Conservation (phyloP, 148 eudicot genomes). For the Vaccinium corymbosum region DNA sequence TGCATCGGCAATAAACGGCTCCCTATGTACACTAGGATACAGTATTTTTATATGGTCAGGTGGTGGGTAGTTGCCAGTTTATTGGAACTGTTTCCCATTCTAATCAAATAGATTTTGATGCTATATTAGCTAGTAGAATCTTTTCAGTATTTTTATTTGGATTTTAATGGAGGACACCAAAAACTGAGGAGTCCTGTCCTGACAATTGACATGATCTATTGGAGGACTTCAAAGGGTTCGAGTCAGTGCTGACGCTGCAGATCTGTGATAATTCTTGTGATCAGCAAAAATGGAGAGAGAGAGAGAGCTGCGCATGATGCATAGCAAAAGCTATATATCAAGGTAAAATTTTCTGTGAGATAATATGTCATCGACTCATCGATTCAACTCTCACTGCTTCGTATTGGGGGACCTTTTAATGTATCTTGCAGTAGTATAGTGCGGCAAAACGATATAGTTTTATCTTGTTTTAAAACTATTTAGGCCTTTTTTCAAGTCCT, state of each 20-base stretch:
- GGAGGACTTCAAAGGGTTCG: background rate
- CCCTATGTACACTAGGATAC: background rate
- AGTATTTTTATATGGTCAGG: conserved; percentile 6
- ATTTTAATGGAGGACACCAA: background rate
- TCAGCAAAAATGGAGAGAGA: background rate
- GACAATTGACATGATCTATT: background rate
- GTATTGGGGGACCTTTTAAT: too few relatives aligned
- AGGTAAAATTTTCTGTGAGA: background rate
- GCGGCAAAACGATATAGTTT: too few relatives aligned
- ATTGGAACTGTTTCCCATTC: background rate
- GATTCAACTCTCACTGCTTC: too few relatives aligned
- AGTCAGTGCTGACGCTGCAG: background rate
- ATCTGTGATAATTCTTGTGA: conserved; percentile 12
- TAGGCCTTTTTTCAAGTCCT: too few relatives aligned
- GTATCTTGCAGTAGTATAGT: too few relatives aligned
- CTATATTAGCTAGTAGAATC: background rate
- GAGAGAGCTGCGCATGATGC: background rate
- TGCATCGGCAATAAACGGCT: conserved; percentile 46
- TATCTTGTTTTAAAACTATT: too few relatives aligned
- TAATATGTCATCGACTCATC: background rate
- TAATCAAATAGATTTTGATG: background rate
- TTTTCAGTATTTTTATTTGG: background rate
- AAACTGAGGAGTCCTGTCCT: background rate
- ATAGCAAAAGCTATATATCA: too few relatives aligned
- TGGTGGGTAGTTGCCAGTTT: conserved; percentile 15